These are phyloP conservation scores for Monilinia fructicola DNA, from an alignment of 2,329 filamentous ascomycete species.

Conservation along the genomic window DNA sequence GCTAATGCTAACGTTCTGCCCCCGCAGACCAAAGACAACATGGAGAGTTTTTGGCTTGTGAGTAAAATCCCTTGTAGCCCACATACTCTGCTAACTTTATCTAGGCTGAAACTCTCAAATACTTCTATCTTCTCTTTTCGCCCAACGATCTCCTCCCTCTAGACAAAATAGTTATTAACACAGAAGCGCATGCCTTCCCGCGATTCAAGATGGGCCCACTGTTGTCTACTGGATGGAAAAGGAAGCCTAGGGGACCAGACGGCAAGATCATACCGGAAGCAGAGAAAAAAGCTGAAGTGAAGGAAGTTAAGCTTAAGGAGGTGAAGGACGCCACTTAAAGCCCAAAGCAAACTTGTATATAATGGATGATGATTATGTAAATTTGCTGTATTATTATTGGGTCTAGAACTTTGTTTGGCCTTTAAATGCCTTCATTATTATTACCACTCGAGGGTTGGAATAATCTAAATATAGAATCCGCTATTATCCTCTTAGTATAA, in stretches of 20 bases:
- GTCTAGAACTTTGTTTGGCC: constrained; percentile 13
- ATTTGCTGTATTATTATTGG: constrained; percentile 23
- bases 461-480: neutral
- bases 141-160: constrained; percentile 78
- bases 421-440: neutral
- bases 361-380: constrained; percentile 19
- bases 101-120: constrained; percentile 93
- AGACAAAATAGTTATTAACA: constrained; percentile 89
- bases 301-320: constrained; percentile 28
- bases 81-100: constrained; percentile 26
- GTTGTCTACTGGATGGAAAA: constrained; percentile 78
- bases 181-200: constrained; percentile 89
- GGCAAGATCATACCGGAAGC: constrained; percentile 39
- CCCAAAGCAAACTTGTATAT: constrained; percentile 26
- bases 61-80: constrained; percentile 41
- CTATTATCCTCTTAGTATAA: neutral
- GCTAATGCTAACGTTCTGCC: constrained; percentile 72
- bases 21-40: constrained; percentile 74
- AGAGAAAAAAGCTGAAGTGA: constrained; percentile 24
- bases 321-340: constrained; percentile 16
- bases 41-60: constrained; percentile 99
- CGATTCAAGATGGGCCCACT: constrained; percentile 77
- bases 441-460: neutral
- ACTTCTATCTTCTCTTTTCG: constrained; percentile 93
- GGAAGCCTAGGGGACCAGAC: constrained; percentile 57